These are phyloP conservation scores for Bipolaris bicolor DNA, from an alignment of 2,329 filamentous ascomycete genomes.

Conservation along the genomic window DNA sequence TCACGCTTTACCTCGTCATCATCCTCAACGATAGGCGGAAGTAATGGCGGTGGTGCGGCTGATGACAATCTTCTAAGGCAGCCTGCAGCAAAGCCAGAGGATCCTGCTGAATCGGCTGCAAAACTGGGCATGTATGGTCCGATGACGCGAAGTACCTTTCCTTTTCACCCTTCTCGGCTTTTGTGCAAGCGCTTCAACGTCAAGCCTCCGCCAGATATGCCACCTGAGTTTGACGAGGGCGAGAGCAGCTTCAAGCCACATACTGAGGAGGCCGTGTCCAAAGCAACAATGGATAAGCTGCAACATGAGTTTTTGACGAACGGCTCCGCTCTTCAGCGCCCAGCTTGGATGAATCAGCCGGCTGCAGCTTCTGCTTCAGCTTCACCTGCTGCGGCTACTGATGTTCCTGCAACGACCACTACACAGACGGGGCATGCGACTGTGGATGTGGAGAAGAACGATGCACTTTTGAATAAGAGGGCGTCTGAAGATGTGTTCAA, in stretches of 20 bases:
- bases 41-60: conserved; percentile 22
- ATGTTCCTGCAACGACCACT: not conserved
- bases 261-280: conserved; percentile 58
- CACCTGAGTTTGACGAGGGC: conserved; percentile 52
- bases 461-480: conserved; percentile 74
- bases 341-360: conserved; percentile 35
- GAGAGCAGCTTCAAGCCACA: conserved; percentile 31
- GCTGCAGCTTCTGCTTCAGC: not conserved
- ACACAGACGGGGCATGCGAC: conserved; percentile 30
- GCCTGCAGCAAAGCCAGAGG: conserved; percentile 64
- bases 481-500: conserved; percentile 84
- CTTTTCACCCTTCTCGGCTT: conserved; percentile 81
- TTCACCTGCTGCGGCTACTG: conserved; percentile 1
- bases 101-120: conserved; percentile 85
- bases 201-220: conserved; percentile 72
- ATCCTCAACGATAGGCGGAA: conserved; percentile 41
- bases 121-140: conserved; percentile 90
- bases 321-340: conserved; percentile 37
- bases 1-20: conserved; percentile 78
- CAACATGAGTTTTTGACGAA: conserved; percentile 39
- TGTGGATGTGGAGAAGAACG: conserved; percentile 77
- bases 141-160: conserved; percentile 74
- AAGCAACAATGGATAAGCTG: conserved; percentile 57
- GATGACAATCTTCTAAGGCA: conserved; percentile 52
- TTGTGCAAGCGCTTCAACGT: conserved; percentile 96